Evolutionary conservation across 2,329 filamentous ascomycete species (phyloP).

Genomic region (Colletotrichum chrysophilum): DNA sequence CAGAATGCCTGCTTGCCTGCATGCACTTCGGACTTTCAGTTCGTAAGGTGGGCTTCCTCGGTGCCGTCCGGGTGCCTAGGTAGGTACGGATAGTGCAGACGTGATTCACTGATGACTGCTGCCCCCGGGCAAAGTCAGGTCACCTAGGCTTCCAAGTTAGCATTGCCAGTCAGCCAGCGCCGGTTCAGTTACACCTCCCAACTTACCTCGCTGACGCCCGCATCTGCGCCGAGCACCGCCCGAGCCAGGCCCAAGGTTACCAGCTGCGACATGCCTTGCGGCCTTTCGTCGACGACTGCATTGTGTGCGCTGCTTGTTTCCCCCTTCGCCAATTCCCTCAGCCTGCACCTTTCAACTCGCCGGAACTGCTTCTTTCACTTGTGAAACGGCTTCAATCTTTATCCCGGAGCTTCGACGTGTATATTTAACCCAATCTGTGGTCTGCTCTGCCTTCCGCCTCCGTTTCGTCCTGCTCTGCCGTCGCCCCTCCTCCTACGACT

Average conservation of each 20-base stretch:
- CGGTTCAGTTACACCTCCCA: neutral
- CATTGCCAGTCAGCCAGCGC: neutral
- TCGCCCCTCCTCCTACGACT: neutral
- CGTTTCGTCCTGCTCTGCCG: neutral
- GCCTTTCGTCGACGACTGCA: neutral
- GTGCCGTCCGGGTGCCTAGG: neutral
- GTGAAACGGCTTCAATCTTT: neutral
- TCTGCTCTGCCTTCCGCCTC: neutral
- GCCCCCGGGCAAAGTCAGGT: neutral
- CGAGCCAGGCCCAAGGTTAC: conserved; percentile 8
- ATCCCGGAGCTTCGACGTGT: neutral
- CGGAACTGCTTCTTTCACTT: neutral
- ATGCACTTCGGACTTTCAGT: neutral
- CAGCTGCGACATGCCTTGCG: neutral
- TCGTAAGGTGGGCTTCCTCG: neutral
- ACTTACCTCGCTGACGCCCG: conserved; percentile 8
- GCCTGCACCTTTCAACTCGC: neutral
- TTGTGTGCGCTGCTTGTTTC: neutral
- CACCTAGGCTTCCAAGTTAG: neutral
- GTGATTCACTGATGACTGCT: neutral
- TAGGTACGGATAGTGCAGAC: neutral
- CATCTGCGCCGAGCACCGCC: conserved; percentile 15
- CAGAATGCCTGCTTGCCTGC: neutral
- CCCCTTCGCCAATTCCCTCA: neutral
- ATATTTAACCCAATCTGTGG: neutral